Base-by-base conservation (phyloP, 2,329 filamentous ascomycete genomes). In the Phyllosticta capitalensis region DNA sequence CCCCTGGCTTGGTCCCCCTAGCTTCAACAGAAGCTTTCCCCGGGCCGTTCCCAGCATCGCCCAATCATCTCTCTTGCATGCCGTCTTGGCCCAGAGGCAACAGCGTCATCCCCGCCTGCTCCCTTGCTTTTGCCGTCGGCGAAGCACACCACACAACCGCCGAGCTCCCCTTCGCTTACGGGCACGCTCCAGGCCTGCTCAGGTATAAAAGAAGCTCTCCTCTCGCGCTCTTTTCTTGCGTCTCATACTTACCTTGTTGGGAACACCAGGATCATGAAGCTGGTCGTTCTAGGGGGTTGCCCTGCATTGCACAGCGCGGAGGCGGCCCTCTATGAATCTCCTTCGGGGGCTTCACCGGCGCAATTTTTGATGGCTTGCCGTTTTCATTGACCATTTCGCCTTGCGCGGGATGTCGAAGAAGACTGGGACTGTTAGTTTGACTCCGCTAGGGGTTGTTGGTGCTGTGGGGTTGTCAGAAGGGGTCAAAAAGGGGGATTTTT, bases 221-320 rank as follows among this genome's bases (percentile, higher is more conserved):
- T 14, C 30, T 26, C 24, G 24, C 30, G 30, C 30, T 17, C 14
- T 38, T 38, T 38, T 17, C 7, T 14, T 38, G 3, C 12, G 10
- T 9, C 30, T 9, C 14, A 45, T 45, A n/a, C 38, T 59, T 61
- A 70, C 68, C 68, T 71, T 69, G 64, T 67, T 64, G 64, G 62
- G 66, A 65, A 63, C 61, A 58, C 63, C 58, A 58, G 63, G 69
- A 63, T 69, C 68, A 70, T 61, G 65, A 59, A 66, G 63, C 61
- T 58, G 58, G 63, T 64, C 62, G 62, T 59, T 66, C 67, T 66
- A 64, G 61, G 58, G 61, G 64, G 60, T 62, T 66, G 62, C 61
- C 65, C 68, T 72, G 63, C 68, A 71, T 71, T 69, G 69, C 69
- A 72, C 69, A 71, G 61, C 65, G 68, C 61, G 69, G 69, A 62